A percentile compares a stretch with the other conserved stretches of the same genome.
phyloP scores from a whole-genome alignment of 2,329 filamentous ascomycete species.

The Reticulascus tulasneorum region DNA sequence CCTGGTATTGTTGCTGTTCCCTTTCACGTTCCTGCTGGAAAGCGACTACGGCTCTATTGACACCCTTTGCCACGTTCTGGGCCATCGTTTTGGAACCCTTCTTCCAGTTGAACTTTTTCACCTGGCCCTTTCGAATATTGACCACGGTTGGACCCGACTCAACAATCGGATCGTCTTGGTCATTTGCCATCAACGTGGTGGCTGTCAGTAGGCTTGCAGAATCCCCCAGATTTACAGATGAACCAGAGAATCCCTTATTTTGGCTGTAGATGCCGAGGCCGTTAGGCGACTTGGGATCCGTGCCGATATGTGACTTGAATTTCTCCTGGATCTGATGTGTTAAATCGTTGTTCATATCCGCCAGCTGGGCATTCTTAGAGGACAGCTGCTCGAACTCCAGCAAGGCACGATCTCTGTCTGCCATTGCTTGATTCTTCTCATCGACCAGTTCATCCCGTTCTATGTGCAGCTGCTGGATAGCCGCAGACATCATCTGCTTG shows the following conservation, averaged over 20 bases:
- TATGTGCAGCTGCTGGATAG: conserved; percentile 57
- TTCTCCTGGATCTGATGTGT: conserved; percentile 91
- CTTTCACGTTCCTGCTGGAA: conserved; percentile 55
- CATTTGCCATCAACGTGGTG: conserved; percentile 55
- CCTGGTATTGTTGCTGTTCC: conserved; percentile 49
- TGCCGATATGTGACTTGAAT: conserved; percentile 73
- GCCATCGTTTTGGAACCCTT: conserved; percentile 91
- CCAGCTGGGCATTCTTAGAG: conserved; percentile 88
- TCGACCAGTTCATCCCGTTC: conserved; percentile 80
- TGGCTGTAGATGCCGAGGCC: conserved; percentile 56
- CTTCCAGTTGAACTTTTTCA: conserved; percentile 99
- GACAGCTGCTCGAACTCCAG: conserved; percentile 95
- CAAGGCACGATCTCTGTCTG: conserved; percentile 87
- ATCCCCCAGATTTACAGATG: conserved; percentile 47
- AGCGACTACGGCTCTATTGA: conserved; percentile 85
- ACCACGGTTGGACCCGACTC: conserved; percentile 84
- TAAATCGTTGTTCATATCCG: conserved; percentile 92
- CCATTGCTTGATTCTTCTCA: conserved; percentile 76
- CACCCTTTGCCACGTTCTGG: conserved; percentile 88
- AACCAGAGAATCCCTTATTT: conserved; percentile 45
- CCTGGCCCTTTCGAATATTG: conserved; percentile 89
- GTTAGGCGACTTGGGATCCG: conserved; percentile 44
- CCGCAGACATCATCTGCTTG: conserved; percentile 53
- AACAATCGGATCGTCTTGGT: conserved; percentile 64
- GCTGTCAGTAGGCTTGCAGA: conserved; percentile 51